Base-by-base conservation (phyloP, 2,329 filamentous ascomycete genomes). In the Chrysosporium keratinophilum region DNA sequence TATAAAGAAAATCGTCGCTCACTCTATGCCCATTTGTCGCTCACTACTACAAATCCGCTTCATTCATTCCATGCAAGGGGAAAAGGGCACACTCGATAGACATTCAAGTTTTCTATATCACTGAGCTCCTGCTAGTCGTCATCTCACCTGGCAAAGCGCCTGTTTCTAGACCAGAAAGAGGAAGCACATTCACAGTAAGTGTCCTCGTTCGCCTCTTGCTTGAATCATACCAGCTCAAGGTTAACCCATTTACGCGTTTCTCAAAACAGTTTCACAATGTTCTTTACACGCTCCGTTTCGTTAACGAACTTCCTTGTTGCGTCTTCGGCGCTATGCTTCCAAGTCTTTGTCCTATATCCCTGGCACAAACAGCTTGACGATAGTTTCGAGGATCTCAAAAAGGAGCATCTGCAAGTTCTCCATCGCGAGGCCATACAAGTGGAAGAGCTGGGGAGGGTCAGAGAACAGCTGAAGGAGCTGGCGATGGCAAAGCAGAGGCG, bases 281-380 rank as follows among this genome's bases (percentile, higher is more conserved):
- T 74, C 19, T 68, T 78, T 54, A 74, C 75, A 0, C 75, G 76
- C 56, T 66, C 71, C 17, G 73, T 84, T 58, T 82, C 80, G 10
- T 60, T 83, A 57, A 82, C 79, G 57, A 84, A 86, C 70, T 85
- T 86, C 63, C 63, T 77, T 58, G 79, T 86, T 56, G 83, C 81
- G 51, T 76, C 76, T 31, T 83, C 81, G 3, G 83, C 83, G 0
- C 73, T 86, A 34, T 73, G 72, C 35, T 86, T 86, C 66, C 82
- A 85, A 67, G 80, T 85, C 48, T 82, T 80, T 60, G 83, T 86
- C 39, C 72, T 86, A 10, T 85, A 85, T 66, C 83, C 83, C 1
- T 85, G 82, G 82, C 82, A 85, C 67, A 76, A 83, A 61, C 73
- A 83, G 63, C 70, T 86, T 5, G 79, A 84, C 58, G 74, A 77